A percentile compares a stretch with the other conserved stretches of the same genome.
Evolutionary conservation across 2,329 filamentous ascomycete genomes (phyloP).

Genomic region (Raffaelea ambrosiae): DNA sequence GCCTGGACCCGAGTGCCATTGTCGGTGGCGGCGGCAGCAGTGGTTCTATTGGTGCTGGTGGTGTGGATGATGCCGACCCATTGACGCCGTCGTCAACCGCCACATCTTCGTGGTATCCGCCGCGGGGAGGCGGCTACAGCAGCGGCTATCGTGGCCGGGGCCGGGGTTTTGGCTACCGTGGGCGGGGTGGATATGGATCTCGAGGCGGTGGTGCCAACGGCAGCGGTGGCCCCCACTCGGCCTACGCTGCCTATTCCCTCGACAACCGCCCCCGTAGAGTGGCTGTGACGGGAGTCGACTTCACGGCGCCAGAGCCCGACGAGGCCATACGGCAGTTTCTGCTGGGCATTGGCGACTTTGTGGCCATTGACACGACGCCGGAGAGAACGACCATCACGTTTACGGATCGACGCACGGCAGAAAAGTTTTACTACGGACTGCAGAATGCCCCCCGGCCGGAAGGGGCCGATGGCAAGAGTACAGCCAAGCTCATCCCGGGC

Average conservation of each 20-base stretch:
- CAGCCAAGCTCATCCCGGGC: constrained; percentile 50
- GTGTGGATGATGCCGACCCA: not conserved
- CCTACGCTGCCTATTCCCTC: constrained; percentile 56
- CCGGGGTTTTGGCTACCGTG: not conserved
- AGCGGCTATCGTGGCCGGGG: not conserved
- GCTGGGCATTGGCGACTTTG: constrained; percentile 55
- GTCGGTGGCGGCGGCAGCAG: constrained; percentile 8
- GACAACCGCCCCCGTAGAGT: constrained; percentile 69
- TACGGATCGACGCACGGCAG: constrained; percentile 61
- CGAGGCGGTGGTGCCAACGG: constrained; percentile 27
- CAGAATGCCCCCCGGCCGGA: no score
- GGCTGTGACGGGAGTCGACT: constrained; percentile 54
- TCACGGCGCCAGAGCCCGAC: constrained; percentile 53
- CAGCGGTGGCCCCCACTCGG: constrained; percentile 37
- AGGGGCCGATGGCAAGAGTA: not conserved
- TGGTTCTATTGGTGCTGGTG: not conserved
- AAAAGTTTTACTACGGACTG: constrained; percentile 57
- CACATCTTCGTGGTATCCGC: not conserved
- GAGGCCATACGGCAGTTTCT: constrained; percentile 65
- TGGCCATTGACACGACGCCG: constrained; percentile 42
- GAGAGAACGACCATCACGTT: constrained; percentile 49
- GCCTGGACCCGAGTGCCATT: constrained; percentile 51
- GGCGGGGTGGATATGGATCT: not conserved
- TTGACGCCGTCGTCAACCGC: no score
- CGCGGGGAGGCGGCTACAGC: constrained; percentile 17